phyloP scores from a whole-genome alignment of 1,139 yeast genomes.

The Chernovozyma aurita region DNA sequence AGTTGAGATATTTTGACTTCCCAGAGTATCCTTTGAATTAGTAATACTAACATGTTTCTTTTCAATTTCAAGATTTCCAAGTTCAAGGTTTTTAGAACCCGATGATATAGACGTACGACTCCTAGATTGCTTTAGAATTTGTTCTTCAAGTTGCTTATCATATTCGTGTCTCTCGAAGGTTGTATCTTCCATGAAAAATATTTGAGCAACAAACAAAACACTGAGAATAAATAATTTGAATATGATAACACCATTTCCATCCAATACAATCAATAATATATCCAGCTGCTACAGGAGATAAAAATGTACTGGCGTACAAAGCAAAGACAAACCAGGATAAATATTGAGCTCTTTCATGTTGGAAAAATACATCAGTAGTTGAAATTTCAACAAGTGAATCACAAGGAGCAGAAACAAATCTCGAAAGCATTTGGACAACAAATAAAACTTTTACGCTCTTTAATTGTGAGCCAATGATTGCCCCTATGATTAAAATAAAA shows the following conservation, averaged over 20 bases:
- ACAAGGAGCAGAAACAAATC: conserved; percentile 47
- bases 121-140: conserved; percentile 21
- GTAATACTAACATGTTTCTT: too few relatives aligned
- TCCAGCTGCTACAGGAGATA: conserved; percentile 46
- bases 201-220: conserved; percentile 37
- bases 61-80: too few relatives aligned
- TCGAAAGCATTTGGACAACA: conserved; percentile 30
- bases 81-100: too few relatives aligned
- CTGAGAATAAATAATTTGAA: conserved; percentile 47
- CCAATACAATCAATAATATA: conserved; percentile 33
- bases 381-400: conserved; percentile 47
- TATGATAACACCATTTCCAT: conserved; percentile 45
- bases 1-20: too few relatives aligned
- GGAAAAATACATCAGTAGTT: conserved; percentile 44
- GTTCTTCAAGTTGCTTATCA: conserved; percentile 15
- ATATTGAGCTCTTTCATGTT: conserved; percentile 42
- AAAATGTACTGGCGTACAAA: conserved; percentile 38
- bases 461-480: conserved; percentile 32
- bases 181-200: conserved; percentile 44
- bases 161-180: conserved; percentile 23
- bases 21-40: too few relatives aligned
- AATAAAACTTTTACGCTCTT: conserved; percentile 22
- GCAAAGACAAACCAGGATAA: conserved; percentile 38
- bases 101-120: conserved; percentile 20
- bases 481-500: conserved; percentile 26